Evolutionary conservation across 2,329 filamentous ascomycete genomes (phyloP).

Genomic region (Monosporascus sp.): DNA sequence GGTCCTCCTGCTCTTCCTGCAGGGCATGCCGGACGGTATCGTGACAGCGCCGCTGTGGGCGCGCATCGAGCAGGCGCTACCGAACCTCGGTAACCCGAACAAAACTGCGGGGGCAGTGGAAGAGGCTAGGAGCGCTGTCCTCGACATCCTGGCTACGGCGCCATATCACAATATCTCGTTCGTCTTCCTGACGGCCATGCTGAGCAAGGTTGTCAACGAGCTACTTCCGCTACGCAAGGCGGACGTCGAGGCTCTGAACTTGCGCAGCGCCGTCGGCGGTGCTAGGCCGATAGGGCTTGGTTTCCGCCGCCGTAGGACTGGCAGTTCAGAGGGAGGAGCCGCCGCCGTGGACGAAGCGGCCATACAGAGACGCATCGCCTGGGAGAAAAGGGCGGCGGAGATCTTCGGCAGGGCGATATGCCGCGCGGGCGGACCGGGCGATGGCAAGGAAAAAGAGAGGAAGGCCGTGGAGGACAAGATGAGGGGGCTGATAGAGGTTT

Average conservation of each 20-base stretch:
- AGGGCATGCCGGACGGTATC: slow-evolving; percentile 72
- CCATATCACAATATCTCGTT: slow-evolving; percentile 85
- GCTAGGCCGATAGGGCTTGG: slow-evolving; percentile 36
- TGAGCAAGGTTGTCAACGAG: slow-evolving; percentile 50
- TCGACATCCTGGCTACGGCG: slow-evolving; percentile 67
- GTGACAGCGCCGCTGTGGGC: slow-evolving; percentile 67
- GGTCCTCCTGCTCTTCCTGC: slow-evolving; percentile 68
- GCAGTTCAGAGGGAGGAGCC: not conserved
- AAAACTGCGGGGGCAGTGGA: slow-evolving; percentile 23
- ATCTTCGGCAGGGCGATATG: slow-evolving; percentile 62
- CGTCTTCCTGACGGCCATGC: slow-evolving; percentile 76
- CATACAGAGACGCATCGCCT: slow-evolving; percentile 49
- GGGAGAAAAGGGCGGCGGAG: slow-evolving; percentile 58
- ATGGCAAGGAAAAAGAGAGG: slow-evolving; percentile 47
- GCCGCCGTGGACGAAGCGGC: slow-evolving; percentile 34
- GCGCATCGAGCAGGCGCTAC: slow-evolving; percentile 55
- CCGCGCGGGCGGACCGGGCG: slow-evolving; percentile 30
- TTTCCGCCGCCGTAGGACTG: slow-evolving; percentile 32
- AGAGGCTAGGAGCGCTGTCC: slow-evolving; percentile 48
- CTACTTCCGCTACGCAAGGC: slow-evolving; percentile 36
- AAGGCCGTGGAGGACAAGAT: slow-evolving; percentile 59
- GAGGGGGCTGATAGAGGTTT: slow-evolving; percentile 64
- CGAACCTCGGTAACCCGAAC: slow-evolving; percentile 28
- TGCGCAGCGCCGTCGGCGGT: slow-evolving; percentile 13
- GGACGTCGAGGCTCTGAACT: slow-evolving; percentile 30